Evolutionary conservation across 352 stramenopile species (phyloP).

Genomic region (Phytophthora hibernalis): DNA sequence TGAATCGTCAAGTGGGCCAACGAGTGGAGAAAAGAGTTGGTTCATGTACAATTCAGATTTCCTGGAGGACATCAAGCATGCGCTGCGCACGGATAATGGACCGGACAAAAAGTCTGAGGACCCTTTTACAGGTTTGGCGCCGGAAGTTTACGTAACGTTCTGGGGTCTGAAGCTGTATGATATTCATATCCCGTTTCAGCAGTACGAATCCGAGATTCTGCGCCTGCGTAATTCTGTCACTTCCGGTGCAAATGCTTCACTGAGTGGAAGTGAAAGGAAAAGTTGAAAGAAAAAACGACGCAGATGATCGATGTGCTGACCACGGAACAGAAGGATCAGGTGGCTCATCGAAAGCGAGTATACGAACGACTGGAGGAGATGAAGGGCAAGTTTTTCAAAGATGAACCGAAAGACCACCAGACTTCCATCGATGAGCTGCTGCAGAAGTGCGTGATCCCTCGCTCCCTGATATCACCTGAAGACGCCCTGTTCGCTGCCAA

Average conservation of each 20-base stretch:
- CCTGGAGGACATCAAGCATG: constrained; percentile 62
- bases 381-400: constrained; percentile 74
- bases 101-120: constrained; percentile 36
- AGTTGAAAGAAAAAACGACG: constrained; percentile 79
- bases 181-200: constrained; percentile 84
- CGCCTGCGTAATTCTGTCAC: constrained; percentile 69
- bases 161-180: constrained; percentile 90
- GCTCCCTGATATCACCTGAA: constrained; percentile 80
- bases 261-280: constrained; percentile 78
- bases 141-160: constrained; percentile 85
- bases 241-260: constrained; percentile 35
- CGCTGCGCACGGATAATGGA: constrained; percentile 36
- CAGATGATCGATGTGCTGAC: constrained; percentile 85
- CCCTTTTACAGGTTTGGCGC: constrained; percentile 73
- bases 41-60: constrained; percentile 72
- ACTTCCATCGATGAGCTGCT: constrained; percentile 74
- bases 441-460: constrained; percentile 82
- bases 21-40: constrained; percentile 47
- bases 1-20: constrained; percentile 18
- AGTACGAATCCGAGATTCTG: constrained; percentile 87
- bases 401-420: constrained; percentile 46
- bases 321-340: constrained; percentile 88
- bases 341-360: constrained; percentile 85
- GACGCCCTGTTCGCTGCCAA: constrained; percentile 87
- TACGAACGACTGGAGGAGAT: constrained; percentile 78